Evolutionary conservation across 306 rosid species (phyloP).

Genomic region (Senna tora): DNA sequence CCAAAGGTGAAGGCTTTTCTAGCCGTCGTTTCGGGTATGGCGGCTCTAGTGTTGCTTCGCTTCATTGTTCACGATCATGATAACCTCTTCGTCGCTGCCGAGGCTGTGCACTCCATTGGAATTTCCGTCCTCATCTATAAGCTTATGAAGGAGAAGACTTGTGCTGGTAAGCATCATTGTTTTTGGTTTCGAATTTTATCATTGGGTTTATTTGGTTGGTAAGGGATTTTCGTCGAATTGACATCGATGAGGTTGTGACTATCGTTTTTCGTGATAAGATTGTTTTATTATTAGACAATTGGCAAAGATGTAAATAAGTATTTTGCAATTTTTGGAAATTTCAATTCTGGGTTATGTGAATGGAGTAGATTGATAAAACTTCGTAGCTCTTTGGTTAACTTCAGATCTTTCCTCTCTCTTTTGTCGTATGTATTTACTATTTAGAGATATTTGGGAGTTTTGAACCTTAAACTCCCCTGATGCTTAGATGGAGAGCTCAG

Average conservation of each 20-base stretch:
- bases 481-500: conserved; percentile 5
- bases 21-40: conserved; percentile 89
- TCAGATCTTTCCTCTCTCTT: not conserved
- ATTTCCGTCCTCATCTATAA: conserved; percentile 90
- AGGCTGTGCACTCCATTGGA: conserved; percentile 92
- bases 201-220: not conserved
- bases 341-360: not conserved
- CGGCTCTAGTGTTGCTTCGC: conserved; percentile 87
- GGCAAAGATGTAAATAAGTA: not conserved
- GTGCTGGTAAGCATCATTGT: conserved; percentile 65
- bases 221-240: not conserved
- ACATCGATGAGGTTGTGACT: not conserved
- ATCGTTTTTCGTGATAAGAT: not conserved
- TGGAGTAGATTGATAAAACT: not conserved
- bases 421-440: not conserved
- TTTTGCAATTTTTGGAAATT: not conserved
- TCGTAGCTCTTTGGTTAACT: not conserved
- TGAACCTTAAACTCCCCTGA: not conserved
- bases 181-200: not conserved
- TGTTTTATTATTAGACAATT: not conserved
- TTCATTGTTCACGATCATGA: conserved; percentile 95
- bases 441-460: conserved; percentile 9
- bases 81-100: conserved; percentile 92
- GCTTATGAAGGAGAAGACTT: conserved; percentile 94
- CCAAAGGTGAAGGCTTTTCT: conserved; percentile 95